Percentiles rank a stretch among this genome's conserved stretches.
phyloP scores from a whole-genome alignment of 2,329 filamentous ascomycete genomes.

The Hymenoscyphus occultus region DNA sequence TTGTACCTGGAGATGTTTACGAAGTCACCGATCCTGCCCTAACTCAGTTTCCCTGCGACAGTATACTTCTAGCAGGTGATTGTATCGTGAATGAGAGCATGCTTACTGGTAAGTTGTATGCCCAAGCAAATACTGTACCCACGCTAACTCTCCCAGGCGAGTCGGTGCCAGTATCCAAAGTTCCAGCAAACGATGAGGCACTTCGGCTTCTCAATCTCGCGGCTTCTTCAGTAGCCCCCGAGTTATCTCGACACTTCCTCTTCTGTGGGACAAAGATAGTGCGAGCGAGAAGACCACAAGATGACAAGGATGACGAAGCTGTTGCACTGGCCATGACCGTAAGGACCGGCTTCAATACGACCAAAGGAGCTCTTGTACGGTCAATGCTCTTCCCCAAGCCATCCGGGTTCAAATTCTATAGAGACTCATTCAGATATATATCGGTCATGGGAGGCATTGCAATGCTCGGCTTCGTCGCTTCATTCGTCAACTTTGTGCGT shows the following conservation, averaged over 20 bases:
- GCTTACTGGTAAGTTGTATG: slow-evolving; percentile 64
- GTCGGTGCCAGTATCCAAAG: slow-evolving; percentile 94
- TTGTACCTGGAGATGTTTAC: slow-evolving; percentile 94
- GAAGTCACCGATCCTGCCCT: slow-evolving; percentile 93
- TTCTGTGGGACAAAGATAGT: slow-evolving; percentile 97
- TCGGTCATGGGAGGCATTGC: slow-evolving; percentile 92
- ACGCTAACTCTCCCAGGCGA: slow-evolving; percentile 57
- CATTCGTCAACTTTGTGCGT: slow-evolving; percentile 88
- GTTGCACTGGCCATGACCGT: slow-evolving; percentile 90
- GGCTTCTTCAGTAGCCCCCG: slow-evolving; percentile 77
- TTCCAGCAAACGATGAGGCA: slow-evolving; percentile 76
- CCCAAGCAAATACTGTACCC: background rate
- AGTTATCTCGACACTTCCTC: slow-evolving; percentile 83
- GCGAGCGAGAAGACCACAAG: slow-evolving; percentile 81
- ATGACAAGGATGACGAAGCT: slow-evolving; percentile 80
- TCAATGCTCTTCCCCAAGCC: slow-evolving; percentile 99
- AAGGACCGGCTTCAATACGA: slow-evolving; percentile 94
- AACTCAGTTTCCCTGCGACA: slow-evolving; percentile 86
- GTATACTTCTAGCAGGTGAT: slow-evolving; percentile 85
- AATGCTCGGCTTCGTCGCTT: slow-evolving; percentile 80
- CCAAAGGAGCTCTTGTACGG: slow-evolving; percentile 89
- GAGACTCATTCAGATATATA: slow-evolving; percentile 96
- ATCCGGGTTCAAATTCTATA: slow-evolving; percentile 97
- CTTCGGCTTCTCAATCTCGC: slow-evolving; percentile 73
- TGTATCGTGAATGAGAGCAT: slow-evolving; percentile 99